Evolutionary conservation across 129 eudicot genomes (phyloP).

Genomic region (Glebionis coronaria): DNA sequence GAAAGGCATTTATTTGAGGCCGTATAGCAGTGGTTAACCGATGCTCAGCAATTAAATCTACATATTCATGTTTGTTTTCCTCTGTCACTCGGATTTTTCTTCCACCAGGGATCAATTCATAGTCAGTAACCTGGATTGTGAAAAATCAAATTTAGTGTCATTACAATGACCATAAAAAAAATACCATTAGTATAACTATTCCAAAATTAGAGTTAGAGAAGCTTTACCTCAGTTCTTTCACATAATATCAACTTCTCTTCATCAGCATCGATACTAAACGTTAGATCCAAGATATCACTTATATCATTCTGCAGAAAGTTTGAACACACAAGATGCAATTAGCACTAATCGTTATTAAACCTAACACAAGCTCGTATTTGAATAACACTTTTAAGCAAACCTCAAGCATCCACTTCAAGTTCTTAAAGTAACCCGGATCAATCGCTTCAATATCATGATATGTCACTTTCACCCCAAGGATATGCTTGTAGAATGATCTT

Average conservation of each 20-base stretch:
- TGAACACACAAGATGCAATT: constrained; percentile 4
- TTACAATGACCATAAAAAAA: not conserved
- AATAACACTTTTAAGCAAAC: constrained; percentile 32
- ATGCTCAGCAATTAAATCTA: constrained; percentile 95
- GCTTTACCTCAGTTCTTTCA: constrained; percentile 68
- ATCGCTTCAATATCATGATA: constrained; percentile 99
- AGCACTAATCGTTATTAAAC: constrained; percentile 2
- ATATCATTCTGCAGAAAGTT: constrained; percentile 79
- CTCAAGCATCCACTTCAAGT: constrained; percentile 99
- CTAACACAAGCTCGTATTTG: not conserved
- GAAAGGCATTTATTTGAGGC: constrained; percentile 93
- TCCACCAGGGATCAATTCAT: constrained; percentile 92
- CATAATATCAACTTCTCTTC: constrained; percentile 91
- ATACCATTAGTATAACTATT: not conserved
- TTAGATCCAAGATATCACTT: constrained; percentile 77
- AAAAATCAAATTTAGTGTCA: constrained; percentile 8
- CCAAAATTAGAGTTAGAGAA: not conserved
- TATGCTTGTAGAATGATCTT: constrained; percentile 96
- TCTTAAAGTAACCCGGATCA: constrained; percentile 96
- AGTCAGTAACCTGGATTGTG: constrained; percentile 77
- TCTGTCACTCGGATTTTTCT: constrained; percentile 94
- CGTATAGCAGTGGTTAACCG: constrained; percentile 97
- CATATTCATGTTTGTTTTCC: constrained; percentile 93
- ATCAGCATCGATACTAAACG: constrained; percentile 98
- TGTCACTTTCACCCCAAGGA: constrained; percentile 93